These are phyloP conservation scores for Isabelozyma rhagii DNA, from an alignment of 805 yeast species.

Conservation along the genomic window DNA sequence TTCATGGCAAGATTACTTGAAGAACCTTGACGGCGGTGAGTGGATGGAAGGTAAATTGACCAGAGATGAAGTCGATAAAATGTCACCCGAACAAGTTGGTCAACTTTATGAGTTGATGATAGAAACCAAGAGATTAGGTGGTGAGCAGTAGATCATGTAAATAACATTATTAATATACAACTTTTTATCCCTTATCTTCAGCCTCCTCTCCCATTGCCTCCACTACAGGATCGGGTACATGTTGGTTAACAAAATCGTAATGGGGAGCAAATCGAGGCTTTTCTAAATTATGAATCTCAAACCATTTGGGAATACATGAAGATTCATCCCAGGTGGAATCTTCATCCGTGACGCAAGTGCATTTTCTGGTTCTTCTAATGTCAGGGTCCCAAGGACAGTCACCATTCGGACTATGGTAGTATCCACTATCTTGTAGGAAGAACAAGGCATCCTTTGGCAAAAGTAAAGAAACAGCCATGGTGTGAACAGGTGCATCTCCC, in stretches of 20 bases:
- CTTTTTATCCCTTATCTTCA: conserved; percentile 1
- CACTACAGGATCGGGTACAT: conserved; percentile 4
- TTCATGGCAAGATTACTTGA: conserved; percentile 88
- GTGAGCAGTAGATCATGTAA: neutral
- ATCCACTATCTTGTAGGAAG: conserved; percentile 72
- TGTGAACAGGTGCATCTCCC: conserved; percentile 89
- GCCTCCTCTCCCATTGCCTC: conserved; percentile 5
- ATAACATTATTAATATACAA: neutral
- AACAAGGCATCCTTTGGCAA: conserved; percentile 63
- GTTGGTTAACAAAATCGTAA: conserved; percentile 8
- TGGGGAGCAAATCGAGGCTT: conserved; percentile 8
- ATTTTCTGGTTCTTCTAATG: conserved; percentile 49
- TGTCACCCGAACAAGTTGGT: conserved; percentile 87
- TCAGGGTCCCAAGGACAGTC: conserved; percentile 65
- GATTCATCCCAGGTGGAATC: conserved; percentile 70
- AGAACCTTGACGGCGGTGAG: conserved; percentile 47
- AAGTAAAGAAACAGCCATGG: conserved; percentile 71
- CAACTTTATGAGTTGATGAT: conserved; percentile 79
- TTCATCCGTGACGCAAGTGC: conserved; percentile 62
- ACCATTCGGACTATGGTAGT: conserved; percentile 70
- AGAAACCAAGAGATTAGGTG: conserved; percentile 49
- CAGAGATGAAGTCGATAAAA: conserved; percentile 63
- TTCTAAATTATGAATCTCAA: conserved; percentile 9
- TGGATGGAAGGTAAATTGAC: conserved; percentile 51
- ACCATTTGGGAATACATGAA: conserved; percentile 60